Conservation (phyloP, 73 alveolate genomes). For the Uronychia binucleata region DNA sequence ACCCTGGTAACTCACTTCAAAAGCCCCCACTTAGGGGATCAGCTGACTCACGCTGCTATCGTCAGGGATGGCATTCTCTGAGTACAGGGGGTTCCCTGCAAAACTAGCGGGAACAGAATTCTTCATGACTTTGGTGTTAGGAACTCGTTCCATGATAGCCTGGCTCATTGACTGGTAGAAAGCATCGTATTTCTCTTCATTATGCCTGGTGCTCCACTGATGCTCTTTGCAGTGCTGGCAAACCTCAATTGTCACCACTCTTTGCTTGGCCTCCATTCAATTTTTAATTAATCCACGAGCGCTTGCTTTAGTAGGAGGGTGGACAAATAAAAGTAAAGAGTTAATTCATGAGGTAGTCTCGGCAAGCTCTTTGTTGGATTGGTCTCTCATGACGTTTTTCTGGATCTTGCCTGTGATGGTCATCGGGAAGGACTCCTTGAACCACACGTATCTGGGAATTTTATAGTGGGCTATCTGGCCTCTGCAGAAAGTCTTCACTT, state of each 20-base stretch:
- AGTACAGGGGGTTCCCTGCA: background rate
- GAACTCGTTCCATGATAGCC: too few relatives aligned
- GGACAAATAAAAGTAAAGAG: background rate
- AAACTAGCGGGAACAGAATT: background rate
- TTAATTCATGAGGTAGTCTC: background rate
- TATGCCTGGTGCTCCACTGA: constrained; percentile 54
- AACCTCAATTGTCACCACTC: constrained; percentile 24
- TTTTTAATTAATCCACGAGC: background rate
- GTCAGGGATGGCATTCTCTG: too few relatives aligned
- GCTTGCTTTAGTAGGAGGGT: background rate
- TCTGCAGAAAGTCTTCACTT: constrained; percentile 51
- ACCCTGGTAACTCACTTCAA: background rate
- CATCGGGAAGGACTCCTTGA: constrained; percentile 74
- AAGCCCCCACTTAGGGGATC: background rate
- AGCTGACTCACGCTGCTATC: too few relatives aligned
- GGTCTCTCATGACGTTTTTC: constrained; percentile 70
- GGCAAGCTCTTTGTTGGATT: constrained; percentile 1
- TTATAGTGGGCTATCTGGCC: constrained; percentile 79
- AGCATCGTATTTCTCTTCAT: constrained; percentile 31
- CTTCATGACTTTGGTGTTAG: too few relatives aligned
- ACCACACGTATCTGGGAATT: constrained; percentile 66
- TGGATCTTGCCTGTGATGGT: constrained; percentile 80
- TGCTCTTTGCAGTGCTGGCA: constrained; percentile 53
- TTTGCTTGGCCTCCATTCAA: too few relatives aligned
- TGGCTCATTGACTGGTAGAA: too few relatives aligned